Base-by-base conservation (phyloP, 2,329 filamentous ascomycete species). In the Aspergillus puulaauensis region DNA sequence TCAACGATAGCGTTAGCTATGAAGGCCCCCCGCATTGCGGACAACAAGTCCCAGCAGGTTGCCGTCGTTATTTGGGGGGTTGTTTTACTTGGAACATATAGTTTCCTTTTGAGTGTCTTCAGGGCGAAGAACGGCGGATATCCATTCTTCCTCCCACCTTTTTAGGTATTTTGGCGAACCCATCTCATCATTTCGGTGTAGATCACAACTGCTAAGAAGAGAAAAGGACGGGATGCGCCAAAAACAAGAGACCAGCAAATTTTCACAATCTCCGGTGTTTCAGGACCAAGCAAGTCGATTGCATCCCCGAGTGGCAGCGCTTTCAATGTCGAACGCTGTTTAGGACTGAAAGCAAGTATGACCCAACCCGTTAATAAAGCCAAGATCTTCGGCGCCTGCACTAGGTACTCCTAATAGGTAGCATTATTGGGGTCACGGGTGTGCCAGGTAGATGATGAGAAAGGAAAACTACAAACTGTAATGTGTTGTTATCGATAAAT, bases 81-180 rank as follows among this genome's bases (percentile, higher is more conserved):
- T 46, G 79, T 95, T 31, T 77, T 97, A 56, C 87, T 96, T 66
- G 77, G 90, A 62, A 86, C 92, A 77, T 98, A 98, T 81, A 96
- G 93, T 79, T 95, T 96, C 78, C 82, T 99, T 62, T 84, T 99
- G 64, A 97, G 90, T 76, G 82, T 96, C 62, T 99, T 99, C 84
- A 87, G 93, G 68, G 82, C 90, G 68, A 99, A 99, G 87, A 99
- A 98, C 72, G 87, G 87, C 35, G 91, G 91, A 23, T 99, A 99
- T 77, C 93, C 93, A 15, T 97, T 98, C 78, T 92, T 87, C 70
- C 83, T 99, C 61, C 95, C 95, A 55, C 95, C 95, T 11, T 98
- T 99, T 76, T 88, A 81, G 31, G 21, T 33, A 17, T 37, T 45
- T 19, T 9, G 23, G 39, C 40, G 15, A 40, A 23, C 19, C 12